Evolutionary conservation across 768 basidiomycete species (phyloP), one percentile per base, ranked within the genome.

Genomic region (Serendipita sp.): DNA sequence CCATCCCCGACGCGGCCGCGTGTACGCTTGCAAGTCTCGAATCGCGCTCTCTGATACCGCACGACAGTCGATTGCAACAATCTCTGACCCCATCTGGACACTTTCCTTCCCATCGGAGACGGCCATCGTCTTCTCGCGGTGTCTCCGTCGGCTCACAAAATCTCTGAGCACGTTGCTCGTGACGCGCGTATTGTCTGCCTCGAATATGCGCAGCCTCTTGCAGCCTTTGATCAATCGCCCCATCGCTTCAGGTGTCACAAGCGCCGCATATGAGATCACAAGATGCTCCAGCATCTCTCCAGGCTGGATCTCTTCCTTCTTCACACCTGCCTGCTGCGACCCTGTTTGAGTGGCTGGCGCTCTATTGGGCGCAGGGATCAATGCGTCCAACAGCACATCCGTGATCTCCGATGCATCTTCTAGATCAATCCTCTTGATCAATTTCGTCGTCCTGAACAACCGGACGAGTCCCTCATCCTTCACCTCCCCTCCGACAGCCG

Each of bases 171-270:
- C 81, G 13, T 71, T 56, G 30, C 82, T 78, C 3, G 83, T 80
- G 60, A 92, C 79, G n/a, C 80, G 79, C 3, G 91, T 93, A 67
- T 83, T 84, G 71, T 95, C 93, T 0, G 82, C 83, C 70, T 93
- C 91, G 56, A 96, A 78, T 7, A 81, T 78, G 3, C 75, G 78
- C 48, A 95, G 78, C 34, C 75, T 78, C 18, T 78, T 67, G 71
- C 91, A 94, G 16, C 76, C 75, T 16, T 77, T 79, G 38, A 92
- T 81, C 69, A 95, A 81, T 18, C 76, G 71, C 8, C 80, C 73
- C 60, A 95, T 75, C 2, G 81, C 86, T 1, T 81, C 80, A 68
- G 87, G 83, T 44, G 81, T 81, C 66, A 95, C 63, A 54, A 81
- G 77, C n/a, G 70, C 70, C 2, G 87, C 86, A 70, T 80, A 80